phyloP scores from a whole-genome alignment of 2,329 filamentous ascomycete species.

The Ascochyta koolunga region DNA sequence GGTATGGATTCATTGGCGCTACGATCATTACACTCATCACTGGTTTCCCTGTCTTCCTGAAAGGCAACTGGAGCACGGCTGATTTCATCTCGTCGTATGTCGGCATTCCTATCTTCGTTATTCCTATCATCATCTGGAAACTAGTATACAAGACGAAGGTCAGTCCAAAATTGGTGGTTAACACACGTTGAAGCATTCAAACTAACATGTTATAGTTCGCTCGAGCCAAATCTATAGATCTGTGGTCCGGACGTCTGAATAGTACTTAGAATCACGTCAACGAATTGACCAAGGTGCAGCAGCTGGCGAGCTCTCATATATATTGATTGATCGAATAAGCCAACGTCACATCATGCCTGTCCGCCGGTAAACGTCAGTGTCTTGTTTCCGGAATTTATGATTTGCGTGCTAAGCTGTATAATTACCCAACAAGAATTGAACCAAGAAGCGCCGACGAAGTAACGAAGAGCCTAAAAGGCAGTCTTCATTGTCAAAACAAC shows the following conservation, averaged over 20 bases:
- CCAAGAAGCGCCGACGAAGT: too few species aligned
- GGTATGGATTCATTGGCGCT: conserved; percentile 63
- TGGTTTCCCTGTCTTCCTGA: conserved; percentile 76
- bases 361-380: too few species aligned
- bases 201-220: conserved; percentile 18
- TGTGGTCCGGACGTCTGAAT: conserved; percentile 19
- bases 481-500: too few species aligned
- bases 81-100: conserved; percentile 61
- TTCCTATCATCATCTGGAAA: conserved; percentile 27
- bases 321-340: too few species aligned
- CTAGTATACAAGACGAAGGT: conserved; percentile 22
- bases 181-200: background rate
- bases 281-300: background rate
- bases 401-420: too few species aligned
- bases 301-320: background rate
- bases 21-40: conserved; percentile 73
- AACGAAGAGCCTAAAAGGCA: too few species aligned
- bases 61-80: conserved; percentile 63
- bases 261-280: background rate
- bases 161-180: background rate
- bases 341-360: too few species aligned
- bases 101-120: conserved; percentile 33
- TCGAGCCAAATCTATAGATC: conserved; percentile 20
- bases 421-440: too few species aligned
- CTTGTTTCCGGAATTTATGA: too few species aligned